phyloP scores from a whole-genome alignment of 768 basidiomycete species.

The Russula virescens region DNA sequence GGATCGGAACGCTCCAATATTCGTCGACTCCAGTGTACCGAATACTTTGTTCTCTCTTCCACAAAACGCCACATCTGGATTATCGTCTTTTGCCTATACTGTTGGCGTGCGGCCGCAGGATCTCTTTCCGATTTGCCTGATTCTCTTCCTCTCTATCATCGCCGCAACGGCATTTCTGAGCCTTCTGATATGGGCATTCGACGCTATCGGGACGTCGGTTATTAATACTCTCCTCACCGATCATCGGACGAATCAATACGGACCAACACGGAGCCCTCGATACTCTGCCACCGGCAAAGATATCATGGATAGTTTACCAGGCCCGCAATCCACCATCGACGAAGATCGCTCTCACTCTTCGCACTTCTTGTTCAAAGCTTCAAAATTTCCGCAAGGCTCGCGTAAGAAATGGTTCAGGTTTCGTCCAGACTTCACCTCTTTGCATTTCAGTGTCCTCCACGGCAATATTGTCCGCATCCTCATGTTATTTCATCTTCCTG shows the following conservation, averaged over 20 bases:
- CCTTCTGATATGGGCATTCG: constrained; percentile 64
- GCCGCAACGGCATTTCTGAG: constrained; percentile 68
- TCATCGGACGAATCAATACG: constrained; percentile 30
- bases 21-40: constrained; percentile 57
- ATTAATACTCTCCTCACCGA: constrained; percentile 26
- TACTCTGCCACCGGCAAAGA: constrained; percentile 49
- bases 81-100: constrained; percentile 78
- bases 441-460: constrained; percentile 74
- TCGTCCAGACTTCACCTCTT: constrained; percentile 61
- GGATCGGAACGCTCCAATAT: constrained; percentile 69
- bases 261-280: constrained; percentile 35
- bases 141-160: constrained; percentile 75
- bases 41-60: constrained; percentile 76
- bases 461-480: constrained; percentile 92
- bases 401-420: constrained; percentile 47
- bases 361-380: constrained; percentile 35
- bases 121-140: constrained; percentile 75
- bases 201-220: constrained; percentile 45
- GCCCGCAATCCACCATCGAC: constrained; percentile 32
- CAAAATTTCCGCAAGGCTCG: constrained; percentile 35
- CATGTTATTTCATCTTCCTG: constrained; percentile 88
- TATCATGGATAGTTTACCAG: constrained; percentile 35
- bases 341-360: constrained; percentile 47
- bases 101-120: constrained; percentile 79
- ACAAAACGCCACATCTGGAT: constrained; percentile 53